These are phyloP conservation scores for Tulasnella sp. DNA, from an alignment of 768 basidiomycete genomes.

Conservation along the genomic window DNA sequence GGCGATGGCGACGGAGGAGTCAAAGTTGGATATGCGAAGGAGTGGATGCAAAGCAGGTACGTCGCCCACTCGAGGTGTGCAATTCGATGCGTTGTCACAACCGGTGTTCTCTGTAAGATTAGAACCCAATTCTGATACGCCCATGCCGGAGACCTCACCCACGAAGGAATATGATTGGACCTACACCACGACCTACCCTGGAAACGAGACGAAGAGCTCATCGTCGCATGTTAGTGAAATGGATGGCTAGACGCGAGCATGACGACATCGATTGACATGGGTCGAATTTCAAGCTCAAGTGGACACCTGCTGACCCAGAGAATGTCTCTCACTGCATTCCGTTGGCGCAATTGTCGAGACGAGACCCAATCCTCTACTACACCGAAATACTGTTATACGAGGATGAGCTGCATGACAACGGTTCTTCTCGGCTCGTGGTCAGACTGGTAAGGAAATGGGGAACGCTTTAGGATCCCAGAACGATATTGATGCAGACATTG, in stretches of 20 bases:
- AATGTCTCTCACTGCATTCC: conserved; percentile 67
- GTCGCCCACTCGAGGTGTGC: conserved; percentile 31
- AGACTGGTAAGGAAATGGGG: conserved; percentile 62
- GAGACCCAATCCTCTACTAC: conserved; percentile 97
- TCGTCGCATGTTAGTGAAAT: conserved; percentile 1
- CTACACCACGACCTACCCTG: conserved; percentile 84
- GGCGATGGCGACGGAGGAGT: conserved; percentile 83
- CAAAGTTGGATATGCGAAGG: conserved; percentile 90
- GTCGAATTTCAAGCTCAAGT: conserved; percentile 27
- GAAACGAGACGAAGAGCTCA: conserved; percentile 41
- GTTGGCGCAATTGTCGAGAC: conserved; percentile 74
- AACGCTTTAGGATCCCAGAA: background rate
- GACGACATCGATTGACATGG: background rate
- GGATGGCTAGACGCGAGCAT: background rate
- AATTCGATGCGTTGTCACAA: conserved; percentile 31
- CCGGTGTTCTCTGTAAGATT: conserved; percentile 45
- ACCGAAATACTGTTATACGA: conserved; percentile 93
- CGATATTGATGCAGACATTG: background rate
- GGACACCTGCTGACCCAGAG: conserved; percentile 49
- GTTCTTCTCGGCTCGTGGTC: conserved; percentile 76
- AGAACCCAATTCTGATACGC: conserved; percentile 56
- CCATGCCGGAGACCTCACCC: conserved; percentile 64
- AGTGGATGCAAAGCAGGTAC: conserved; percentile 87
- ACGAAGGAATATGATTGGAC: conserved; percentile 98
- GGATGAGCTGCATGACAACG: conserved; percentile 96